phyloP scores from a whole-genome alignment of 2,329 filamentous ascomycete species.

The Epicoccum nigrum region DNA sequence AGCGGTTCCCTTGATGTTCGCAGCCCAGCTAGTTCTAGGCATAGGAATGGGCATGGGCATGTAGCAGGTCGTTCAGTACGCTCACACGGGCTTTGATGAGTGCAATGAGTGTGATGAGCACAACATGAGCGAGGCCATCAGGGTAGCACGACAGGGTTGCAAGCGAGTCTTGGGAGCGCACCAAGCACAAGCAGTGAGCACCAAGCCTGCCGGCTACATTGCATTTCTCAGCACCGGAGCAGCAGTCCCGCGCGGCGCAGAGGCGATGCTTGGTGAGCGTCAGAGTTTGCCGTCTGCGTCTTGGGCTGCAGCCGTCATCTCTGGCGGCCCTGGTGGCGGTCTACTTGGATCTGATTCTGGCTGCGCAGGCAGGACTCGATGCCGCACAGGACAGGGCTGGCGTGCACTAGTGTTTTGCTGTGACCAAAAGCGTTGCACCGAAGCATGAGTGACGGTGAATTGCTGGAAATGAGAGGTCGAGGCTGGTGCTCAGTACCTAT shows the following conservation, averaged over 20 bases:
- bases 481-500: no score
- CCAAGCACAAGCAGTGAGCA: no score
- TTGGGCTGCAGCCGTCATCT: not conserved
- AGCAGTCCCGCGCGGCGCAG: constrained; percentile 2
- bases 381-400: no score
- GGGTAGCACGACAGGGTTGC: constrained; percentile 12
- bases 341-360: no score
- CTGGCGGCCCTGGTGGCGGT: no score
- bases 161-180: constrained; percentile 7
- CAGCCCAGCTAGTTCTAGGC: not conserved
- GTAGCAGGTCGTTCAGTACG: not conserved
- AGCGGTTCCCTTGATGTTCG: not conserved
- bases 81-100: constrained; percentile 3
- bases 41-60: no score
- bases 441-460: constrained; percentile 8
- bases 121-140: constrained; percentile 5
- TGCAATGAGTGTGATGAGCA: no score
- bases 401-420: not conserved
- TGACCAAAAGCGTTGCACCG: constrained; percentile 2
- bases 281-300: constrained; percentile 1
- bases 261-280: constrained; percentile 2
- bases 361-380: no score
- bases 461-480: constrained; percentile 15
- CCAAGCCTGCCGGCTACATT: constrained; percentile 5
- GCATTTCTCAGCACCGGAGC: constrained; percentile 14